Percentiles rank a stretch among this genome's conserved stretches.
phyloP scores from a whole-genome alignment of 768 basidiomycete species.

The Pluteus cervinus region DNA sequence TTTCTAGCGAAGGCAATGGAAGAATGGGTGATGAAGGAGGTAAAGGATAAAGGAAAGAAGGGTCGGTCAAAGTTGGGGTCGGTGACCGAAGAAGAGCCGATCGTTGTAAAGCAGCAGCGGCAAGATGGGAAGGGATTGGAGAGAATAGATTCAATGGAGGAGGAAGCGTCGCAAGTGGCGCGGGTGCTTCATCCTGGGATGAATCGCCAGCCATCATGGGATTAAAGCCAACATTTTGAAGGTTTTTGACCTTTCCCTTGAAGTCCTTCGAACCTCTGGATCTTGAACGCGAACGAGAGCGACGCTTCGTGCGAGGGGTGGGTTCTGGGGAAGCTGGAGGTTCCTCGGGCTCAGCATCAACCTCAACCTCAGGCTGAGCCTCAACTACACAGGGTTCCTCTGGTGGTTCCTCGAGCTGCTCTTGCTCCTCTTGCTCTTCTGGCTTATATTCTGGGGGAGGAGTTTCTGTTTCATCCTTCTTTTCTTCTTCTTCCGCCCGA shows the following conservation, averaged over 20 bases:
- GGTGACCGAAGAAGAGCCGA: slow-evolving; percentile 44
- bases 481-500: slow-evolving; percentile 28
- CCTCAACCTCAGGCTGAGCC: slow-evolving; percentile 11
- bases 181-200: slow-evolving; percentile 59
- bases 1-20: slow-evolving; percentile 66
- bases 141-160: slow-evolving; percentile 33
- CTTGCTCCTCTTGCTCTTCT: slow-evolving; percentile 7
- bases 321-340: slow-evolving; percentile 38
- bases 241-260: slow-evolving; percentile 50
- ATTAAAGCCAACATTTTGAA: slow-evolving; percentile 40
- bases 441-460: slow-evolving; percentile 14
- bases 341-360: slow-evolving; percentile 28
- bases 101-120: slow-evolving; percentile 49
- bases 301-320: slow-evolving; percentile 50
- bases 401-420: slow-evolving; percentile 2
- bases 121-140: slow-evolving; percentile 50
- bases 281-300: slow-evolving; percentile 72
- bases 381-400: background rate
- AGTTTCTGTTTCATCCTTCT: slow-evolving; percentile 20
- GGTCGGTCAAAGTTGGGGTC: slow-evolving; percentile 47
- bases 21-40: slow-evolving; percentile 60
- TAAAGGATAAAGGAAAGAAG: slow-evolving; percentile 55
- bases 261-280: slow-evolving; percentile 74
- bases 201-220: slow-evolving; percentile 55
- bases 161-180: slow-evolving; percentile 26